These are phyloP conservation scores for Globisporangium paddicum DNA, from an alignment of 352 stramenopile species.

Conservation along the genomic window DNA sequence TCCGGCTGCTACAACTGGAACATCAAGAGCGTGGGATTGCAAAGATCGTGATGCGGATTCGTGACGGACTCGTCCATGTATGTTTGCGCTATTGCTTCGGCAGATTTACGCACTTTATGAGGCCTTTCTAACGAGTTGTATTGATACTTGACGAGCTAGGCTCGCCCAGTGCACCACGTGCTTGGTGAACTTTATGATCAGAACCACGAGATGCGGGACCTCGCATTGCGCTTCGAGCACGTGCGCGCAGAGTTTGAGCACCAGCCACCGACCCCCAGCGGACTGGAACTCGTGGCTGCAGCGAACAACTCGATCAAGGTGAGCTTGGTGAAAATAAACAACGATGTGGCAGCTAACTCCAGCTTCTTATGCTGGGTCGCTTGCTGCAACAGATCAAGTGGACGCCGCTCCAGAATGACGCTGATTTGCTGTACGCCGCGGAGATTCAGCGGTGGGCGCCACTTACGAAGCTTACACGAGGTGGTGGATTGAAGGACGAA, in stretches of 20 bases:
- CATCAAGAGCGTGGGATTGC: background rate
- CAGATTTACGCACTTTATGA: no score
- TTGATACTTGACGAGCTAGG: background rate
- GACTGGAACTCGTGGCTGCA: conserved; percentile 12
- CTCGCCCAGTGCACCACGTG: conserved; percentile 4
- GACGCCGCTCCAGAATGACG: conserved; percentile 15
- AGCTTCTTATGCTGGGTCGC: background rate
- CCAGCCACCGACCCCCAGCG: conserved; percentile 16
- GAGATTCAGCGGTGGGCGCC: conserved; percentile 21
- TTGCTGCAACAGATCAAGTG: conserved; percentile 23
- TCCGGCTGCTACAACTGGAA: conserved; percentile 10
- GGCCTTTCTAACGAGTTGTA: background rate
- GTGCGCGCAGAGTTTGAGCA: conserved; percentile 9
- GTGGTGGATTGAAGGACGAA: background rate
- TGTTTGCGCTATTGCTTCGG: background rate
- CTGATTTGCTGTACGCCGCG: conserved; percentile 23
- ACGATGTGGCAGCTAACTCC: background rate
- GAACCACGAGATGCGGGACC: background rate
- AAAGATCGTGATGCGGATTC: conserved; percentile 1
- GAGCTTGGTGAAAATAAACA: background rate
- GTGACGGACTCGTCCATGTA: conserved; percentile 10
- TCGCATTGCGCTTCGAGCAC: conserved; percentile 15
- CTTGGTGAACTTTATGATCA: conserved; percentile 8
- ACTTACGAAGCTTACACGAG: background rate
- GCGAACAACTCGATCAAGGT: conserved; percentile 31